A percentile compares a stretch with the other conserved stretches of the same genome.
Conservation (phyloP, 805 yeast genomes). For the Naumovozyma dairenensis region DNA sequence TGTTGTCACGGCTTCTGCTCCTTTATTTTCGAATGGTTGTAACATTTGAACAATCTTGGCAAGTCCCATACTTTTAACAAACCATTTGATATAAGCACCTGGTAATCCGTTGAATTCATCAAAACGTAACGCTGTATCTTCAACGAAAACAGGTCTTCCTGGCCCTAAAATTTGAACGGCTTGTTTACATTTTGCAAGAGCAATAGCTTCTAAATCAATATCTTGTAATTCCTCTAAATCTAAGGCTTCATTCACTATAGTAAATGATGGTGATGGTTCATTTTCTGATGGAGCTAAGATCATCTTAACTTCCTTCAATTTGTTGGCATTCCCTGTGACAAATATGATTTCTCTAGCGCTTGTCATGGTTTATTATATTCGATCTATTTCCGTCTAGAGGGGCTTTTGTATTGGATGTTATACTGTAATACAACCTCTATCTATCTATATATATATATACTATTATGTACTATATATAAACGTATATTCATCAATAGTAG, state of each 20-base stretch:
- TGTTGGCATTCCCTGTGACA: conserved; percentile 84
- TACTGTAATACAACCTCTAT: too few species aligned
- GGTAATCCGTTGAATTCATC: conserved; percentile 77
- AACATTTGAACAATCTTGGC: conserved; percentile 71
- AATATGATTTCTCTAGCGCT: conserved; percentile 39
- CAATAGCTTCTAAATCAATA: conserved; percentile 63
- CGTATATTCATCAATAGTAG: too few species aligned
- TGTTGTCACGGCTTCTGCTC: conserved; percentile 84
- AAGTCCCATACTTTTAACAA: conserved; percentile 63
- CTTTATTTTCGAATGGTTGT: conserved; percentile 69
- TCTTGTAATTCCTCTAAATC: conserved; percentile 94
- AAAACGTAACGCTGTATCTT: conserved; percentile 86
- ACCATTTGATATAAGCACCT: conserved; percentile 96
- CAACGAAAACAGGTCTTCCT: conserved; percentile 79
- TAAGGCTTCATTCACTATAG: conserved; percentile 50
- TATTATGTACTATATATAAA: too few species aligned
- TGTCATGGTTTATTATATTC: too few species aligned
- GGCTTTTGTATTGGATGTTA: too few species aligned
- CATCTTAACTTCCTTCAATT: conserved; percentile 73
- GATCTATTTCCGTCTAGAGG: too few species aligned
- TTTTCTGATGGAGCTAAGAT: conserved; percentile 36
- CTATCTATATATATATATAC: too few species aligned
- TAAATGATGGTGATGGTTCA: conserved; percentile 13
- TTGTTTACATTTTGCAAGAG: conserved; percentile 60
- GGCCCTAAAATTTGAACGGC: conserved; percentile 52